Percentiles rank a stretch among this genome's conserved stretches.
Evolutionary conservation across 1,139 yeast genomes (phyloP).

Genomic region (Kodamaea sp.): DNA sequence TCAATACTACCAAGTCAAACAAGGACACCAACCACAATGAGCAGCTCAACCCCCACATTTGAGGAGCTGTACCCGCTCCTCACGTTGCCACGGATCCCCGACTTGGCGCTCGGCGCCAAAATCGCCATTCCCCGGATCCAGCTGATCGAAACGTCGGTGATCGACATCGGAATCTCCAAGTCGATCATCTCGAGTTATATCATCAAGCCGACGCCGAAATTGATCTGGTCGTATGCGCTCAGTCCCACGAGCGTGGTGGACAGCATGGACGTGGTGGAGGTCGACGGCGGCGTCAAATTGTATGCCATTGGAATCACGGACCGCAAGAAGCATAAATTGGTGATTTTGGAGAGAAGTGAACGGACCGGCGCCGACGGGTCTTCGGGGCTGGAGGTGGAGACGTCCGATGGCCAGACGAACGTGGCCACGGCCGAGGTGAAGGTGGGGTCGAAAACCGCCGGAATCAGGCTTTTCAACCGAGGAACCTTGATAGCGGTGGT

Average conservation of each 20-base stretch:
- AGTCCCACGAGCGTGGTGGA: conserved; percentile 60
- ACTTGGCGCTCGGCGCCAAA: conserved; percentile 30
- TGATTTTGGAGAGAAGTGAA: conserved; percentile 29
- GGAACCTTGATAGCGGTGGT: conserved; percentile 40
- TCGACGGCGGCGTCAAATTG: conserved; percentile 20
- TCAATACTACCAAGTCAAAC: conserved; percentile 5
- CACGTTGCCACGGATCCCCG: conserved; percentile 44
- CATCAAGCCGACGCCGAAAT: conserved; percentile 77
- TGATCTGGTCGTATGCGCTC: conserved; percentile 71
- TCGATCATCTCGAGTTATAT: conserved; percentile 73
- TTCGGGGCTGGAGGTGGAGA: conserved; percentile 22
- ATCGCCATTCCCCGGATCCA: conserved; percentile 32
- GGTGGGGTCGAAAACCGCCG: conserved; percentile 28
- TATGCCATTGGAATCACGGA: conserved; percentile 50
- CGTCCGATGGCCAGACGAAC: conserved; percentile 12
- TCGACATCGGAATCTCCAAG: conserved; percentile 72
- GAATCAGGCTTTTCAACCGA: conserved; percentile 34
- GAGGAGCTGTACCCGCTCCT: conserved; percentile 41
- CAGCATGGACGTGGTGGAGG: conserved; percentile 40
- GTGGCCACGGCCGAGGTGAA: conserved; percentile 23
- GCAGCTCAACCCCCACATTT: conserved; percentile 22
- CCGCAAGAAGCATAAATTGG: conserved; percentile 43
- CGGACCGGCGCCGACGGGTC: conserved; percentile 9
- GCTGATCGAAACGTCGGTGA: conserved; percentile 26
- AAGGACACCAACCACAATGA: conserved; percentile 7